These are phyloP conservation scores for Bacidia rubella DNA, from an alignment of 495 filamentous ascomycete genomes.

Conservation along the genomic window DNA sequence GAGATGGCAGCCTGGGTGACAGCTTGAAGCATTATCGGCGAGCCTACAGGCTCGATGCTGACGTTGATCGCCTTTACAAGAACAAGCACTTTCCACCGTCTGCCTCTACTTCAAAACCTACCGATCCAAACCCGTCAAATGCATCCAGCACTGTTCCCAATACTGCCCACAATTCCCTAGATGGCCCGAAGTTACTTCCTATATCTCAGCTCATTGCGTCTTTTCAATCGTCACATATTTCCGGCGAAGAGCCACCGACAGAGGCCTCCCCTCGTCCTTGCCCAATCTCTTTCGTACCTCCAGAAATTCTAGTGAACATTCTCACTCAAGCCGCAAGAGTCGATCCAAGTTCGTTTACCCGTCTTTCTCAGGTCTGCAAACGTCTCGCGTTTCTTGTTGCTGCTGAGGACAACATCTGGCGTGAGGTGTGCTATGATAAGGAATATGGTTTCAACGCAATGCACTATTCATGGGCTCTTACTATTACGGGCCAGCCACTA, in stretches of 20 bases:
- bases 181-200: slow-evolving; percentile 36
- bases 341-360: slow-evolving; percentile 68
- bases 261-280: slow-evolving; percentile 63
- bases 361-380: slow-evolving; percentile 76
- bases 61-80: slow-evolving; percentile 73
- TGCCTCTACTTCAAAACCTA: slow-evolving; percentile 38
- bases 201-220: slow-evolving; percentile 58
- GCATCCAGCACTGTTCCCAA: slow-evolving; percentile 38
- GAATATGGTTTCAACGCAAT: slow-evolving; percentile 73
- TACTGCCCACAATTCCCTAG: slow-evolving; percentile 42
- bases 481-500: slow-evolving; percentile 48
- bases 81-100: slow-evolving; percentile 76
- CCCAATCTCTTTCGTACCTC: slow-evolving; percentile 62
- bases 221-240: slow-evolving; percentile 56
- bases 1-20: slow-evolving; percentile 72
- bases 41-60: slow-evolving; percentile 73
- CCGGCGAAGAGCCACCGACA: slow-evolving; percentile 38
- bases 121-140: slow-evolving; percentile 39
- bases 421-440: slow-evolving; percentile 49
- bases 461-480: slow-evolving; percentile 64
- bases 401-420: slow-evolving; percentile 86
- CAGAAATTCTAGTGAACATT: slow-evolving; percentile 69
- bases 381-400: slow-evolving; percentile 70
- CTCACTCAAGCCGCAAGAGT: slow-evolving; percentile 52
- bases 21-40: slow-evolving; percentile 80